Percentiles rank a stretch among this genome's conserved stretches.
These are phyloP conservation scores for Sporothrix schenckii DNA, from an alignment of 2,329 filamentous ascomycete genomes.

Conservation along the genomic window DNA sequence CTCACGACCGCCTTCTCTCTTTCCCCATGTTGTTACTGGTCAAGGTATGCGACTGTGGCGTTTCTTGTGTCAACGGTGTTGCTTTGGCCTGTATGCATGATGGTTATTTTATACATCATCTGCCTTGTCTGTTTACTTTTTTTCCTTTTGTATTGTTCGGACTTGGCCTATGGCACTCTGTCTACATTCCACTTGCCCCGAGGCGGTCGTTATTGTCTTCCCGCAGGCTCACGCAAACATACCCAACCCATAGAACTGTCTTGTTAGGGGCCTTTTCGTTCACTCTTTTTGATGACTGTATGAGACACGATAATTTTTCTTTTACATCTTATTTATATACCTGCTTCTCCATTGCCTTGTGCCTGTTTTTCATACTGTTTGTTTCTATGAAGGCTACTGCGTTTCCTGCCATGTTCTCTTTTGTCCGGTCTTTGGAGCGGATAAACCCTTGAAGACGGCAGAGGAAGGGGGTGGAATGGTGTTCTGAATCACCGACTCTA, in stretches of 20 bases:
- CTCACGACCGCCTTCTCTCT: neutral
- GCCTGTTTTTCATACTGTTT: neutral
- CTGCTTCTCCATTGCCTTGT: constrained; percentile 3
- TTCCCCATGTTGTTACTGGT: neutral
- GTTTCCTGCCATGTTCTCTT: constrained; percentile 1
- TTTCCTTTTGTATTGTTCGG: constrained; percentile 25
- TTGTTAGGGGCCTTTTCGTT: constrained; percentile 15
- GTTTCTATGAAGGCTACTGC: constrained; percentile 6
- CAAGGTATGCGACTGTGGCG: neutral
- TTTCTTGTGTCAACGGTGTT: constrained; percentile 10
- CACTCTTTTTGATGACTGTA: constrained; percentile 31
- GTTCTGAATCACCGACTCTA: constrained; percentile 16
- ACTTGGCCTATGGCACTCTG: constrained; percentile 13
- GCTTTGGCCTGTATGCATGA: constrained; percentile 12
- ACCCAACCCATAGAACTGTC: constrained; percentile 24
- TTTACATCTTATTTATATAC: constrained; percentile 30
- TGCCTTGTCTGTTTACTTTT: constrained; percentile 24
- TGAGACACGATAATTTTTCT: constrained; percentile 34
- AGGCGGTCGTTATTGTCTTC: constrained; percentile 16
- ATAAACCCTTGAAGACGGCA: neutral
- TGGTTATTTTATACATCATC: neutral
- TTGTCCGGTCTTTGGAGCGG: constrained; percentile 20
- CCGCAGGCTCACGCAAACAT: constrained; percentile 21
- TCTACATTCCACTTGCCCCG: neutral
- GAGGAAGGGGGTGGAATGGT: neutral